Evolutionary conservation across 805 yeast species (phyloP), one percentile per base, ranked within the genome.

Genomic region (Cyberlindnera suaveolens): DNA sequence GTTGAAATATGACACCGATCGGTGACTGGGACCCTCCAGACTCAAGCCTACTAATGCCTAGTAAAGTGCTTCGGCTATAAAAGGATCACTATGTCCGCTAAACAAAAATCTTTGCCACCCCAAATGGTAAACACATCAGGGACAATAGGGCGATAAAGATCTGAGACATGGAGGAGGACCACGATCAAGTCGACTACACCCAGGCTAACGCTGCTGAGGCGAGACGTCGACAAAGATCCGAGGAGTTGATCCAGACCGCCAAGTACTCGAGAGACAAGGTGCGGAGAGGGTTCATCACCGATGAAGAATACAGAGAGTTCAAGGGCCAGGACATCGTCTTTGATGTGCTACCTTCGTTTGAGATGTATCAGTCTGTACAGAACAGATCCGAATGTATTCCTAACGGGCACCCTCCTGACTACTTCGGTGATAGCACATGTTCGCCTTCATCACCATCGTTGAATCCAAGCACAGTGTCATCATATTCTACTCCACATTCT

Each of bases 331-430:
- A 49, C 23, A 43, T 46, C 9, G 44, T 44, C 11, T 65, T 77
- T 40, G 86, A 81, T 51, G 74, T 81, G 3, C 58, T 82, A 31
- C 89, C 87, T 0, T 78, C 86, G 0, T 82, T 80, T 53, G 84
- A 80, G 48, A 77, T 82, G 80, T 80, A 78, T 53, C 79, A 77
- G 51, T 71, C 66, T 1, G 40, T 68, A 35, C 68, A 66, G 30
- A 27, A 37, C 23, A 27, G 33, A 11, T 15, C 23, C 6, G 18
- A 37, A 27, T 10, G 15, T n/a, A 11, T 8, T 7, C 19, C 19
- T 13, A 5, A 2, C n/a, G 39, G 23, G 5, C 39, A 32, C 7
- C 18, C 16, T 18, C 39, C 39, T 27, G 32, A 16, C 14, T 37
- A 37, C 39, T 36, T 36, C 18, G 38, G 38, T 15, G 56, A 33